Conservation (phyloP, 2,329 filamentous ascomycete species). For the Diaporthe australafricana region DNA sequence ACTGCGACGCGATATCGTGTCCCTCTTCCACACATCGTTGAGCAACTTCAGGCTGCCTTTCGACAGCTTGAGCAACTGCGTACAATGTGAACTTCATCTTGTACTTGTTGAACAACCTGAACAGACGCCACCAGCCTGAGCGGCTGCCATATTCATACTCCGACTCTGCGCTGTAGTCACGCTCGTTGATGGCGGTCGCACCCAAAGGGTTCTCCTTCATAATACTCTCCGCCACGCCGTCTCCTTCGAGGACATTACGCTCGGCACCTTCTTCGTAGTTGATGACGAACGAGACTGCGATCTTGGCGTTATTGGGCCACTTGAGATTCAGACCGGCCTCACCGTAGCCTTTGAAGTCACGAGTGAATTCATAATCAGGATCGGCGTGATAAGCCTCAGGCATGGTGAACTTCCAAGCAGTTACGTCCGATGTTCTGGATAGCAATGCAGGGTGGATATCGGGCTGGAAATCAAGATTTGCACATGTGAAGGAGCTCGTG, state of each 20-base stretch:
- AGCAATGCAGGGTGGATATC: no score
- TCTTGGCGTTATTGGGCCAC: slow-evolving; percentile 56
- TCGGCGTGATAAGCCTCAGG: slow-evolving; percentile 22
- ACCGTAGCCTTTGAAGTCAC: slow-evolving; percentile 54
- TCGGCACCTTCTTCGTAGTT: slow-evolving; percentile 58
- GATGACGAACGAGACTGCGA: slow-evolving; percentile 58
- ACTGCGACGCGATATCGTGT: slow-evolving; percentile 61
- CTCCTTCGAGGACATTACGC: slow-evolving; percentile 51
- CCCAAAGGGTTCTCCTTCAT: slow-evolving; percentile 53
- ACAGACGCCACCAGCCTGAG: slow-evolving; percentile 61
- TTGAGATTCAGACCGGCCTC: slow-evolving; percentile 50
- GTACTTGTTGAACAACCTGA: slow-evolving; percentile 59
- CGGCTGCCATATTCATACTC: slow-evolving; percentile 65
- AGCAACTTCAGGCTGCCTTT: slow-evolving; percentile 60
- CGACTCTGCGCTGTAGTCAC: slow-evolving; percentile 58
- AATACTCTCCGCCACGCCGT: slow-evolving; percentile 51
- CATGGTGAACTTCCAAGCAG: no score
- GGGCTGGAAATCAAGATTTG: no score
- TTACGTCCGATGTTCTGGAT: no score
- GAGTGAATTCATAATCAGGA: slow-evolving; percentile 46
- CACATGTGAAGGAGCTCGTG: no score
- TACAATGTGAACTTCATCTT: slow-evolving; percentile 63
- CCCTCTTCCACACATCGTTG: slow-evolving; percentile 59
- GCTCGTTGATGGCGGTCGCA: slow-evolving; percentile 52
- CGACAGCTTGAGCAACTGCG: slow-evolving; percentile 60